phyloP scores from a whole-genome alignment of 345 rosid species.

The Lagerstroemia speciosa region DNA sequence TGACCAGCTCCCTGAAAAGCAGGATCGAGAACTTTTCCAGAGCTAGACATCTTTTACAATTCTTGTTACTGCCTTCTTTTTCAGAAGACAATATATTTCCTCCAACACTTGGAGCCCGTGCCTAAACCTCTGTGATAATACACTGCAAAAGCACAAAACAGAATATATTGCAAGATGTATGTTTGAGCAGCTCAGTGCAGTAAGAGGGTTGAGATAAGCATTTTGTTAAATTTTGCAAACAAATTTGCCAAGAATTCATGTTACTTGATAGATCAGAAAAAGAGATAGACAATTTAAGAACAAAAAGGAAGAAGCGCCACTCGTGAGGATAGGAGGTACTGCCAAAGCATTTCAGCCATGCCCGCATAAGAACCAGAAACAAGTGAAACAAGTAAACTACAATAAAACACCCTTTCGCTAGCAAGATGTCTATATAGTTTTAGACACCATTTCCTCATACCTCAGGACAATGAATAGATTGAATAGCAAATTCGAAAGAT shows the following conservation, averaged over 20 bases:
- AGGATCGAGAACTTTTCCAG: conserved; percentile 73
- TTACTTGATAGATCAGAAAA: neutral
- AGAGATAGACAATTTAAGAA: neutral
- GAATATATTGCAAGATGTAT: neutral
- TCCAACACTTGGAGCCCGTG: neutral
- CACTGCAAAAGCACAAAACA: neutral
- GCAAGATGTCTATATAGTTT: neutral
- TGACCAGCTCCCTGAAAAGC: conserved; percentile 96
- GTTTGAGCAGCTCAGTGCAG: neutral
- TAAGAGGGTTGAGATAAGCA: neutral
- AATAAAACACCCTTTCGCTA: neutral
- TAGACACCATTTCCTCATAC: neutral
- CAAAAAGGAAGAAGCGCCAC: neutral
- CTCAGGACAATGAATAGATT: neutral
- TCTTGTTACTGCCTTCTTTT: conserved; percentile 7
- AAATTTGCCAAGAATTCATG: neutral
- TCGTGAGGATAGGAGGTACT: neutral
- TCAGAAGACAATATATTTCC: conserved; percentile 6
- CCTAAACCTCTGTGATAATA: neutral
- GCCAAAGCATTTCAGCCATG: neutral
- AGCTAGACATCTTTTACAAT: conserved; percentile 51
- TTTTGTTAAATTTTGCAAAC: neutral
- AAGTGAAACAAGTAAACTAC: neutral
- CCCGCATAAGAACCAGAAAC: neutral
- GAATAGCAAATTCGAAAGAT: neutral